Evolutionary conservation across 371 early-diverging fungal species (phyloP).

Genomic region (Mortierella sp.): DNA sequence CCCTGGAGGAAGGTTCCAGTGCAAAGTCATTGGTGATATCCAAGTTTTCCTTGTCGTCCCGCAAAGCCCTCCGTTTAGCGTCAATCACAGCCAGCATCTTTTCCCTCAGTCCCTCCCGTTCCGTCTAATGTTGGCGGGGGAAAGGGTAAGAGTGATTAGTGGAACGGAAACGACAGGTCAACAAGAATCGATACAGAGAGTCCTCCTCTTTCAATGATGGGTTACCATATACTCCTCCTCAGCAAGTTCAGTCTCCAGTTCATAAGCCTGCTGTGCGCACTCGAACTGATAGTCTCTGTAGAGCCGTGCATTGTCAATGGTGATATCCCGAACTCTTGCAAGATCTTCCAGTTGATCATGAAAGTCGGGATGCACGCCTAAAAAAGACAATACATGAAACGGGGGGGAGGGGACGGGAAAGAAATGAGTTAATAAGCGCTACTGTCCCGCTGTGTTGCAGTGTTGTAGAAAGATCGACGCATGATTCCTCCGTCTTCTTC

Average conservation of each 20-base stretch:
- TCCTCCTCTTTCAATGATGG: no score
- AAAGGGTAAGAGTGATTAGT: background rate
- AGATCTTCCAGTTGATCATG: slow-evolving; percentile 70
- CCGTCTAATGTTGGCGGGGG: slow-evolving; percentile 49
- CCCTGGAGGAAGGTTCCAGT: slow-evolving; percentile 38
- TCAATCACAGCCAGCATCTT: slow-evolving; percentile 79
- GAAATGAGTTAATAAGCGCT: background rate
- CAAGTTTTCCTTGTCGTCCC: slow-evolving; percentile 86
- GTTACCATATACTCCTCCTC: slow-evolving; percentile 68
- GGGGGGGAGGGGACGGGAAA: background rate
- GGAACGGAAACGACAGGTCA: no score
- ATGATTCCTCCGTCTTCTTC: no score
- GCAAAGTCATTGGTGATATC: slow-evolving; percentile 71
- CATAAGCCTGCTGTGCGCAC: slow-evolving; percentile 72
- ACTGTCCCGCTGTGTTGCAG: no score
- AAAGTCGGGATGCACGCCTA: slow-evolving; percentile 77
- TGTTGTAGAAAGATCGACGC: no score
- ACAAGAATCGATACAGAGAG: no score
- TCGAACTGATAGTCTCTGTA: slow-evolving; percentile 77
- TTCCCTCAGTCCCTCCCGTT: slow-evolving; percentile 77
- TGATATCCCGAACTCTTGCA: slow-evolving; percentile 62
- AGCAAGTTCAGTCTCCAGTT: slow-evolving; percentile 63
- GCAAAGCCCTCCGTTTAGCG: slow-evolving; percentile 77
- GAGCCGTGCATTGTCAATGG: slow-evolving; percentile 64
- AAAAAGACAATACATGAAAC: background rate